Percentiles rank a stretch among this genome's conserved stretches.
These are phyloP conservation scores for Elsinoe perseae DNA, from an alignment of 2,329 filamentous ascomycete species.

Conservation along the genomic window DNA sequence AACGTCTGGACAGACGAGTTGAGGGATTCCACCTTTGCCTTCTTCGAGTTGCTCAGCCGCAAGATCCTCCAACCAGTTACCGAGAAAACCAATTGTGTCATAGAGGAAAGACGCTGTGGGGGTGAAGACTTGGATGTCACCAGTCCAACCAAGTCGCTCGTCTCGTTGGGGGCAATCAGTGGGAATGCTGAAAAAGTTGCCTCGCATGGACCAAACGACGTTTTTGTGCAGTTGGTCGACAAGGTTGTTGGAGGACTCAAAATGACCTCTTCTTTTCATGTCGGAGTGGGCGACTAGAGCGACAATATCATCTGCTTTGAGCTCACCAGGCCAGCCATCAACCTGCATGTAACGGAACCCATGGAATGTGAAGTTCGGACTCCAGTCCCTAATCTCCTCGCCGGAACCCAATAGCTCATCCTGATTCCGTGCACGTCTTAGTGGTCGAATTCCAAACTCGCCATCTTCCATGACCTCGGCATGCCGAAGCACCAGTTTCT, in stretches of 20 bases:
- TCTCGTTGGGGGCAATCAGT: slow-evolving; percentile 53
- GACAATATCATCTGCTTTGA: slow-evolving; percentile 23
- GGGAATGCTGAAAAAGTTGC: slow-evolving; percentile 51
- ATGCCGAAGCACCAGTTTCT: slow-evolving; percentile 43
- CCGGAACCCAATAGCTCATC: slow-evolving; percentile 36
- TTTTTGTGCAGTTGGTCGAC: slow-evolving; percentile 51
- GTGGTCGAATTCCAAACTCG: slow-evolving; percentile 37
- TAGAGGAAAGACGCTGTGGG: slow-evolving; percentile 49
- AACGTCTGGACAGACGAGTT: slow-evolving; percentile 22
- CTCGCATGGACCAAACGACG: slow-evolving; percentile 49
- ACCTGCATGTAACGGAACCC: slow-evolving; percentile 48
- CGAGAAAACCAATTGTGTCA: slow-evolving; percentile 45
- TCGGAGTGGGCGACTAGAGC: slow-evolving; percentile 47
- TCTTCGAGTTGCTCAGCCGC: slow-evolving; percentile 29
- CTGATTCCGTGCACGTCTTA: slow-evolving; percentile 37
- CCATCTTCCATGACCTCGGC: slow-evolving; percentile 49
- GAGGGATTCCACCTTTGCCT: slow-evolving; percentile 20
- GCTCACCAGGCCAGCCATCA: slow-evolving; percentile 36
- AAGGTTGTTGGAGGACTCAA: slow-evolving; percentile 45
- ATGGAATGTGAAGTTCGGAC: slow-evolving; percentile 47
- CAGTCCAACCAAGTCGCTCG: slow-evolving; percentile 49
- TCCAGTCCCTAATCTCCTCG: slow-evolving; percentile 29
- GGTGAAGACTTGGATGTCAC: slow-evolving; percentile 45
- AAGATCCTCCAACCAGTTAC: slow-evolving; percentile 45
- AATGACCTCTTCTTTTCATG: slow-evolving; percentile 44